These are phyloP conservation scores for Leishmania mexicana DNA, from an alignment of 208 protist species.

Conservation along the genomic window DNA sequence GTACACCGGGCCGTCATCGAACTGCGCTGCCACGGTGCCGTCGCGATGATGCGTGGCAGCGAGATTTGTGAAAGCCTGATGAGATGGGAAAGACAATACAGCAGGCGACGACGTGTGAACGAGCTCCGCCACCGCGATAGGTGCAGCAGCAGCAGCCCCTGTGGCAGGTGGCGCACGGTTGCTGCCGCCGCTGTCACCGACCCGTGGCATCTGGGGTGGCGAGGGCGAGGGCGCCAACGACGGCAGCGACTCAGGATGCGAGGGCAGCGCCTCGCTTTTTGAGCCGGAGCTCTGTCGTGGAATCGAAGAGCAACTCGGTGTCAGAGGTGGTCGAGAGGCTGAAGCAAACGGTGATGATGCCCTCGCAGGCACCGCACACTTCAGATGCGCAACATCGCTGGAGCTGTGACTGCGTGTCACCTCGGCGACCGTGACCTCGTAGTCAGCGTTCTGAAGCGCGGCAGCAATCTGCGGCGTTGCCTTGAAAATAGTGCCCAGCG, in stretches of 20 bases:
- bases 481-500: neutral
- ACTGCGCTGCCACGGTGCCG: neutral
- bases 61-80: neutral
- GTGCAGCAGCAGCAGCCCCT: neutral
- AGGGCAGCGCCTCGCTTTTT: neutral
- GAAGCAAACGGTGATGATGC: neutral
- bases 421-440: neutral
- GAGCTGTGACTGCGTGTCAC: neutral
- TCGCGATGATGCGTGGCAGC: neutral
- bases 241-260: neutral
- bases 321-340: neutral
- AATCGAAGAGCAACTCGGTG: constrained; percentile 1
- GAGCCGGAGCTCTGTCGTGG: neutral
- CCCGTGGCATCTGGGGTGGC: neutral
- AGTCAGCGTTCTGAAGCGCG: neutral
- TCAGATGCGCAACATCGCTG: neutral
- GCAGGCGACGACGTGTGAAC: neutral
- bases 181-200: neutral
- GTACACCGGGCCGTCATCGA: neutral
- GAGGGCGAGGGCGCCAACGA: constrained; percentile 1
- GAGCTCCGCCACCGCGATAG: neutral
- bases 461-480: neutral
- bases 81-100: neutral
- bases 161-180: neutral
- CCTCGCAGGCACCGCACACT: neutral